These are phyloP conservation scores for Phialocephala sp. DNA, from an alignment of 2,329 filamentous ascomycete genomes.

Conservation along the genomic window DNA sequence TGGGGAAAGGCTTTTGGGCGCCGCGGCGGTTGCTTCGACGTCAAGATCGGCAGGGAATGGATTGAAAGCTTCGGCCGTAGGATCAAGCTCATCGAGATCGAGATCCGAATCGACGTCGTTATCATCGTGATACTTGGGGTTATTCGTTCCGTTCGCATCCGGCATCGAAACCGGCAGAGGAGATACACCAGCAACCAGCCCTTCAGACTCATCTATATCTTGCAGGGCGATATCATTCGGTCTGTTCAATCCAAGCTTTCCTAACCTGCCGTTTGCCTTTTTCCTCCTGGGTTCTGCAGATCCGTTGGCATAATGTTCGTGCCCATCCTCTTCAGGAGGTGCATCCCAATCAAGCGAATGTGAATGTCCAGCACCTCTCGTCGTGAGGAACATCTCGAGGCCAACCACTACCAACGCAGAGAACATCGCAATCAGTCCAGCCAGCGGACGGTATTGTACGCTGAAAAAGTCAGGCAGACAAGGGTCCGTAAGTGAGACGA, in stretches of 20 bases:
- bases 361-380: conserved; percentile 65
- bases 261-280: conserved; percentile 38
- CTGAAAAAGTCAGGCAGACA: conserved; percentile 82
- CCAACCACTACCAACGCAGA: conserved; percentile 82
- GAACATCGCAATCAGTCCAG: conserved; percentile 81
- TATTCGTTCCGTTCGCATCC: conserved; percentile 20
- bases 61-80: conserved; percentile 43
- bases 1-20: conserved; percentile 38
- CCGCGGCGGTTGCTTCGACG: conserved; percentile 29
- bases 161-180: conserved; percentile 60
- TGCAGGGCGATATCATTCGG: conserved; percentile 57
- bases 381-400: conserved; percentile 88
- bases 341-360: conserved; percentile 56
- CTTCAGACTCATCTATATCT: conserved; percentile 57
- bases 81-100: conserved; percentile 66
- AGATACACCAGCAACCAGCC: conserved; percentile 63
- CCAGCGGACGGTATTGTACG: conserved; percentile 76
- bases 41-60: conserved; percentile 34
- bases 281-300: conserved; percentile 24
- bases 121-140: conserved; percentile 42
- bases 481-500: conserved; percentile 63
- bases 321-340: conserved; percentile 49
- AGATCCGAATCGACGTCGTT: conserved; percentile 57
- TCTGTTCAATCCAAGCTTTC: conserved; percentile 43
- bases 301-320: conserved; percentile 44